Evolutionary conservation across 169 alveolate species (phyloP), one percentile per base, ranked within the genome.

Genomic region (Plasmodium gaboni): DNA sequence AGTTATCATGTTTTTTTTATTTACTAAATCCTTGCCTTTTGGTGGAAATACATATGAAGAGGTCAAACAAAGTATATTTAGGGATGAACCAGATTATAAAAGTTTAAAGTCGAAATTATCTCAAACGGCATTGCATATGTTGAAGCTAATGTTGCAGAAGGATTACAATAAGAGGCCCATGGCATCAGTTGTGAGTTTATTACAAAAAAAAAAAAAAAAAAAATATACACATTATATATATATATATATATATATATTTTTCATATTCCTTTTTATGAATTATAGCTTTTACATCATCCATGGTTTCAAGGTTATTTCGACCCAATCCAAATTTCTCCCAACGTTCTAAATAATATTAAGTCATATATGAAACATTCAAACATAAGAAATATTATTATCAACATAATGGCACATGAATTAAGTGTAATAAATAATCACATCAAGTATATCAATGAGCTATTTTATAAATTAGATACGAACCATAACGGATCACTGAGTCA

Each of bases 1-100:
- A 4, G 98, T 97, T 8, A 96, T 97, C 51, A 95, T 97, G 68
- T 96, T 95, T 85, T 97, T 96, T 93, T 94, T 97, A 69, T 94
- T 97, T 13, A 95, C 97, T 53, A 98, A 98, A n/a, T 94, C 88
- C 19, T 96, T 97, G 24, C 98, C 98, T 8, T 96, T 96, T 92
- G 87, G 87, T 32, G 95, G 96, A 44, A 92, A 68, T 38, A 92
- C 93, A 19, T 94, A 94, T 67, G 94, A 90, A 44, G 95, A 92
- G 59, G 92, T 94, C 1, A 76, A 92, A 55, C 90, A 87, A 68
- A 94, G 89, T 92, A 90, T 94, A 69, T 83, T 83, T 63, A 83
- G 70, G 32, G 85, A 69, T 72, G 91, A 83, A 72, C 91, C 85
- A 8, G 73, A 83, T 72, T 83, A 83, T 32, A 68, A 83, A 72